Evolutionary conservation across 2,329 filamentous ascomycete genomes (phyloP).

Genomic region (Ilyonectria mors-panacis): DNA sequence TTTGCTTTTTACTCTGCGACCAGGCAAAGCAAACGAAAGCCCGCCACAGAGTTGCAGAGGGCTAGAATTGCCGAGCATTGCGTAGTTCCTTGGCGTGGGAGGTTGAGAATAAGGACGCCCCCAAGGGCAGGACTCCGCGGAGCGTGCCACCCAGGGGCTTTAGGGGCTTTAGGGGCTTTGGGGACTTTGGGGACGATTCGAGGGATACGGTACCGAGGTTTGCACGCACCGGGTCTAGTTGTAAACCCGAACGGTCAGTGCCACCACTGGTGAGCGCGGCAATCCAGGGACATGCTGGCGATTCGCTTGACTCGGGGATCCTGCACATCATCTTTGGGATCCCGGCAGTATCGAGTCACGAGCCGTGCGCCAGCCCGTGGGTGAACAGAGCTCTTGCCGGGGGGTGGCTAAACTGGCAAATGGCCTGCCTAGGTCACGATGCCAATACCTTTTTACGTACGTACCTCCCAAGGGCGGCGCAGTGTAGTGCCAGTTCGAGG

Average conservation of each 20-base stretch:
- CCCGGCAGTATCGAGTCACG: conserved; percentile 46
- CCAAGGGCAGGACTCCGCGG: conserved; percentile 9
- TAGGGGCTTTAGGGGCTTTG: not conserved
- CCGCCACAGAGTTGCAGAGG: conserved; percentile 4
- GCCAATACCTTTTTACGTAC: conserved; percentile 37
- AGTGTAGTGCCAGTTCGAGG: conserved; percentile 29
- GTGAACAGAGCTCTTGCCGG: conserved; percentile 35
- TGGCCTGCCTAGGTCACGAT: conserved; percentile 28
- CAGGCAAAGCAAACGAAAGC: conserved; percentile 13
- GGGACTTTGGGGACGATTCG: not conserved
- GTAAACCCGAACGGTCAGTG: conserved; percentile 8
- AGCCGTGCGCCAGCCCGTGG: conserved; percentile 36
- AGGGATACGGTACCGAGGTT: not conserved
- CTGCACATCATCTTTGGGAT: conserved; percentile 53
- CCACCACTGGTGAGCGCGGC: conserved; percentile 23
- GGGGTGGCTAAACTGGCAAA: conserved; percentile 13
- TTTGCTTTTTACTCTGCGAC: conserved; percentile 15
- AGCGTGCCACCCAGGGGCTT: conserved; percentile 11
- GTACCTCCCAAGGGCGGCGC: conserved; percentile 28
- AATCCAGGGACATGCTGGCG: conserved; percentile 37
- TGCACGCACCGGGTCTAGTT: conserved; percentile 11
- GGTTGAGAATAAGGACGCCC: conserved; percentile 5
- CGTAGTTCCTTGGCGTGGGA: conserved; percentile 23
- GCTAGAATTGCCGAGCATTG: conserved; percentile 1
- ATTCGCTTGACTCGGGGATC: conserved; percentile 55